These are phyloP conservation scores for Fusarium marasasianum DNA, from an alignment of 2,329 filamentous ascomycete species.

Conservation along the genomic window DNA sequence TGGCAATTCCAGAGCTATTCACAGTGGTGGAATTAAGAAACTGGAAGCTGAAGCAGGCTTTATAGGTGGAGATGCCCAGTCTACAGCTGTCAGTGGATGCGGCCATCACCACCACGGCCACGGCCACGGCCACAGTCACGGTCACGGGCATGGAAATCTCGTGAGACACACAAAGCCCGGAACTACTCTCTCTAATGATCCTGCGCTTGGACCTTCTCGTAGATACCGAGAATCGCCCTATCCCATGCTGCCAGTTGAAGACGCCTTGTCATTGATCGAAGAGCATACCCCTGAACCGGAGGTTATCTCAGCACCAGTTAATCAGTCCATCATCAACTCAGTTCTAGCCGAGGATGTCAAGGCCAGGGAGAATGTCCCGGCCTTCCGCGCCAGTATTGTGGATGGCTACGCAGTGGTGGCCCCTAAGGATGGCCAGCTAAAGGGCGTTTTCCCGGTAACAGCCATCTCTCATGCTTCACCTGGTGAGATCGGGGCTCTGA, in stretches of 20 bases:
- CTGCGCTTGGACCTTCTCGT: slow-evolving; percentile 68
- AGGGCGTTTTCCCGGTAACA: slow-evolving; percentile 85
- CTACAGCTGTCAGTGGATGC: slow-evolving; percentile 50
- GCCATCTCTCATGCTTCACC: slow-evolving; percentile 87
- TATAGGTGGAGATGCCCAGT: slow-evolving; percentile 43
- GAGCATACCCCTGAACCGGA: slow-evolving; percentile 74
- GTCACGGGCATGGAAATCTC: slow-evolving; percentile 70
- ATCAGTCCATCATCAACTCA: slow-evolving; percentile 73
- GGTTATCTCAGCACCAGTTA: slow-evolving; percentile 67
- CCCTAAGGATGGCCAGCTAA: slow-evolving; percentile 68
- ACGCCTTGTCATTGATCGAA: slow-evolving; percentile 79
- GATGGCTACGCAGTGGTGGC: slow-evolving; percentile 92
- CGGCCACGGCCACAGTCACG: slow-evolving; percentile 53
- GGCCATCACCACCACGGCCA: slow-evolving; percentile 69
- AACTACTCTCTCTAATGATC: slow-evolving; percentile 67
- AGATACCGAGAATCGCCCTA: slow-evolving; percentile 89
- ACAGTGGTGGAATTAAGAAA: slow-evolving; percentile 82
- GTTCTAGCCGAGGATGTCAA: slow-evolving; percentile 86
- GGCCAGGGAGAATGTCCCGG: slow-evolving; percentile 85
- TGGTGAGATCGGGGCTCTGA: slow-evolving; percentile 70
- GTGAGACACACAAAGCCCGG: slow-evolving; percentile 78
- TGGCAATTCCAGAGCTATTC: slow-evolving; percentile 80
- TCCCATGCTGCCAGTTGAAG: slow-evolving; percentile 86
- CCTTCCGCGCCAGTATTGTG: slow-evolving; percentile 94
- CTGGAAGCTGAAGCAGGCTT: slow-evolving; percentile 86